Evolutionary conservation across 2,329 filamentous ascomycete species (phyloP), one percentile per base, ranked within the genome.

Genomic region (Aspergillus nomiae): DNA sequence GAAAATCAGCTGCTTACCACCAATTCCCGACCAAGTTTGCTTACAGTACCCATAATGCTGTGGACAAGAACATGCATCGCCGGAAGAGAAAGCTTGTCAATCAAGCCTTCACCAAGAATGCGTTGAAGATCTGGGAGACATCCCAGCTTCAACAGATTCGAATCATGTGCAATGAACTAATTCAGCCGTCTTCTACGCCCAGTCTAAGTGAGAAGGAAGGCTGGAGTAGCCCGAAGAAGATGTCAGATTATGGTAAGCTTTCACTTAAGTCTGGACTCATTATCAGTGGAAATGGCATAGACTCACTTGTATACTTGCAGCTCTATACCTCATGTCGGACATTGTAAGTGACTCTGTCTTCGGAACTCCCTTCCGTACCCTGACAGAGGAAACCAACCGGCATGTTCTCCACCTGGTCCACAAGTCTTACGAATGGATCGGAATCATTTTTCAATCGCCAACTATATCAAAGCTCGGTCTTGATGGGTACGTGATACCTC

Each of bases 161-260:
- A 43, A 16, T 16, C 16, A 19, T 16, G 41, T 43, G 41, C 19
- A n/a, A 43, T 16, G 16, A 19, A 7, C 41, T 43, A 16, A 43
- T 43, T 43, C 30, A 57, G 41, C 46, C 30, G 4, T 26, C 58
- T n/a, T 36, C 34, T 4, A 14, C 26, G 21, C 30, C 30, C 30
- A 32, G 30, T 32, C 30, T 32, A 32, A 32, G 30, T 32, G 30
- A 32, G 30, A 32, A 32, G 30, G 30, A 32, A 32, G 56, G 46
- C 3, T 62, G 60, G 55, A 58, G 55, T 9, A 7, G 5, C 12
- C 55, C 60, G 11, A 28, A 55, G 24, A 62, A 58, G 38, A 62
- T 62, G 60, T 62, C 60, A 4, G 43, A 62, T 21, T 38, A 16
- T 62, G 60, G 60, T 32, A 55, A 62, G 41, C 55, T 62, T 30